These are phyloP conservation scores for Boletus insuetus DNA, from an alignment of 768 basidiomycete species.

Conservation along the genomic window DNA sequence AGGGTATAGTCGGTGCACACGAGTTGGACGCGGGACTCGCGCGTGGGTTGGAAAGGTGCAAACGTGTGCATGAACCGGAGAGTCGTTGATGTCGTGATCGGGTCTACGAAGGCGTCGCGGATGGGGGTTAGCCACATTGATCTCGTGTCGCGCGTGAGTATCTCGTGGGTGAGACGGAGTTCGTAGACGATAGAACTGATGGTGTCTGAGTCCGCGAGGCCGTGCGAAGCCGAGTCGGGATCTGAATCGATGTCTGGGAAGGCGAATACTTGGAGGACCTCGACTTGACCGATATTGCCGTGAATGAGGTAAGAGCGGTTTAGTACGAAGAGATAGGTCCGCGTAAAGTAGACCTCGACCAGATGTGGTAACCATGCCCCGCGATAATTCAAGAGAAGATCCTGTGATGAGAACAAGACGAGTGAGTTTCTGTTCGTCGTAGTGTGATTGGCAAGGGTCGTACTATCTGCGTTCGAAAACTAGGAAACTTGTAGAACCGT, in stretches of 20 bases:
- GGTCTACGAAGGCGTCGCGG: slow-evolving; percentile 10
- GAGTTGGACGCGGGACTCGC: slow-evolving; percentile 4
- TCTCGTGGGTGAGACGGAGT: slow-evolving; percentile 23
- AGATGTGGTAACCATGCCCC: slow-evolving; percentile 21
- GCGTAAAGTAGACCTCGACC: slow-evolving; percentile 14
- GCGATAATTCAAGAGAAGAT: slow-evolving; percentile 14
- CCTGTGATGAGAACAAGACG: neutral
- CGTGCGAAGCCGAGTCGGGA: neutral
- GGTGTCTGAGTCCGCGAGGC: neutral
- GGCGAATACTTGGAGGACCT: slow-evolving; percentile 22
- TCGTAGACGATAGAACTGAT: neutral
- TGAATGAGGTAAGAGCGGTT: slow-evolving; percentile 14
- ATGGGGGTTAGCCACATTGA: slow-evolving; percentile 15
- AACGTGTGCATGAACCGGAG: slow-evolving; percentile 22
- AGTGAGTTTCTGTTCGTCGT: neutral
- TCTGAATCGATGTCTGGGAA: slow-evolving; percentile 10
- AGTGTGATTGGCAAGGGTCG: neutral
- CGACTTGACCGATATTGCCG: slow-evolving; percentile 2
- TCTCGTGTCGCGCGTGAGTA: slow-evolving; percentile 2
- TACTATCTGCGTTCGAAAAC: slow-evolving; percentile 16
- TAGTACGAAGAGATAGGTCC: slow-evolving; percentile 17
- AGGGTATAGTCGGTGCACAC: slow-evolving; percentile 19
- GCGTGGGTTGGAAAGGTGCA: neutral
- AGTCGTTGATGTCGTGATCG: slow-evolving; percentile 9
- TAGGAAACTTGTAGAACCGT: slow-evolving; percentile 23